Conservation (phyloP, 2,329 filamentous ascomycete species). For the Fusarium torulosum region DNA sequence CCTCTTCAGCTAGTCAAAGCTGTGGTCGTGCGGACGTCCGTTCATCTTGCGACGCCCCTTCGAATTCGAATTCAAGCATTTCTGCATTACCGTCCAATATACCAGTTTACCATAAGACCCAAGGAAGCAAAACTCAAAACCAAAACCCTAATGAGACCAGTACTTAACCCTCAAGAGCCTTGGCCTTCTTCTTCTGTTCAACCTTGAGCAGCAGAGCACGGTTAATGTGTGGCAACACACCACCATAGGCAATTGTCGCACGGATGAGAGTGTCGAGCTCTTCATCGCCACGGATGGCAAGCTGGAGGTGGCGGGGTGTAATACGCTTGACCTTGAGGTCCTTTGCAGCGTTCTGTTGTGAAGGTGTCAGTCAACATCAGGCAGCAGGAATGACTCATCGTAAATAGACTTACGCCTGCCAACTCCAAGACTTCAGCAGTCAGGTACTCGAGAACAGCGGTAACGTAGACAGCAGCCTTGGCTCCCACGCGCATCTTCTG, state of each 20-base stretch:
- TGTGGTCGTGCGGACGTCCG: slow-evolving; percentile 39
- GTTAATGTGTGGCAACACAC: slow-evolving; percentile 99
- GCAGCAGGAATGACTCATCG: slow-evolving; percentile 17
- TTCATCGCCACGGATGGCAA: slow-evolving; percentile 98
- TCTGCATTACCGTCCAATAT: slow-evolving; percentile 49
- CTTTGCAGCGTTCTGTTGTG: slow-evolving; percentile 89
- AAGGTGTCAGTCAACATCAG: slow-evolving; percentile 42
- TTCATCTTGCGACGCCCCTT: slow-evolving; percentile 42
- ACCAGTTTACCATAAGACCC: slow-evolving; percentile 44
- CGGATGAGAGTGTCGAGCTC: slow-evolving; percentile 97
- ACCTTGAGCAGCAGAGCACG: slow-evolving; percentile 95
- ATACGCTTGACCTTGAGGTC: slow-evolving; percentile 99
- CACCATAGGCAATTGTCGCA: slow-evolving; percentile 97
- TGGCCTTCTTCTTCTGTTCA: slow-evolving; percentile 94
- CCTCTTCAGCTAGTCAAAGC: slow-evolving; percentile 46
- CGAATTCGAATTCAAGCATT: slow-evolving; percentile 46
- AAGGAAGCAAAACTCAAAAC: slow-evolving; percentile 43
- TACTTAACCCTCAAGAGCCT: slow-evolving; percentile 61
- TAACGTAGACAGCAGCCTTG: slow-evolving; percentile 98
- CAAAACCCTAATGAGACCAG: slow-evolving; percentile 23
- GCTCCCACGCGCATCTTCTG: slow-evolving; percentile 99
- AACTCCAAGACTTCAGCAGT: slow-evolving; percentile 98
- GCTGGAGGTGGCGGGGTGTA: slow-evolving; percentile 95
- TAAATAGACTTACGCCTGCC: slow-evolving; percentile 76
- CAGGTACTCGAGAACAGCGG: slow-evolving; percentile 96